phyloP scores from a whole-genome alignment of 345 rosid species.

The Rubroshorea leprosula region DNA sequence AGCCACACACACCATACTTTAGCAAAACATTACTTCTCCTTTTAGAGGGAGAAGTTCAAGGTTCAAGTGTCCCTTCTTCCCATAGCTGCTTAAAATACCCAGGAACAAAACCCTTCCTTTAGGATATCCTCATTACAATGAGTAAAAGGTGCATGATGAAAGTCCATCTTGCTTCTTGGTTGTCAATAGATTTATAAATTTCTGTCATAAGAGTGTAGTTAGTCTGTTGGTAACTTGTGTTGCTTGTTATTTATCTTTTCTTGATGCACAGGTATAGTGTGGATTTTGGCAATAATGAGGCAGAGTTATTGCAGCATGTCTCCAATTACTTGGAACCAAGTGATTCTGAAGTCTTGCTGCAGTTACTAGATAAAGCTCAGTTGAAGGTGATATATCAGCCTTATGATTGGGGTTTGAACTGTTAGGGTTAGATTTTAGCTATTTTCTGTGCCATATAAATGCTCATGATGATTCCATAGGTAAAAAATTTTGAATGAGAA shows the following conservation, averaged over 20 bases:
- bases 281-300: conserved; percentile 74
- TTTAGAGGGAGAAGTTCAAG: too few species aligned
- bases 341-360: conserved; percentile 51
- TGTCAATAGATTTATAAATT: too few species aligned
- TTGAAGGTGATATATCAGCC: conserved; percentile 67
- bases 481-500: conserved; percentile 11
- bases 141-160: too few species aligned
- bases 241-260: background rate
- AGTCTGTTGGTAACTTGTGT: background rate
- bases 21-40: too few species aligned
- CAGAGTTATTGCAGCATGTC: conserved; percentile 69
- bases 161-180: too few species aligned
- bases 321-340: conserved; percentile 65
- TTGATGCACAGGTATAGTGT: conserved; percentile 46
- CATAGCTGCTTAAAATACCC: too few species aligned
- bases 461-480: conserved; percentile 9
- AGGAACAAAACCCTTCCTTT: too few species aligned
- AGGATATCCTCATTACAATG: too few species aligned
- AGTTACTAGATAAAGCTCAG: conserved; percentile 52
- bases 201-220: background rate
- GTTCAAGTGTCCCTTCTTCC: too few species aligned
- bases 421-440: conserved; percentile 25
- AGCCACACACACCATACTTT: too few species aligned
- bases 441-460: conserved; percentile 5
- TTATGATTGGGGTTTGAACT: conserved; percentile 76